Evolutionary conservation across 2,329 filamentous ascomycete genomes (phyloP), one percentile per base, ranked within the genome.

Genomic region (Lasiodiplodia sp.): DNA sequence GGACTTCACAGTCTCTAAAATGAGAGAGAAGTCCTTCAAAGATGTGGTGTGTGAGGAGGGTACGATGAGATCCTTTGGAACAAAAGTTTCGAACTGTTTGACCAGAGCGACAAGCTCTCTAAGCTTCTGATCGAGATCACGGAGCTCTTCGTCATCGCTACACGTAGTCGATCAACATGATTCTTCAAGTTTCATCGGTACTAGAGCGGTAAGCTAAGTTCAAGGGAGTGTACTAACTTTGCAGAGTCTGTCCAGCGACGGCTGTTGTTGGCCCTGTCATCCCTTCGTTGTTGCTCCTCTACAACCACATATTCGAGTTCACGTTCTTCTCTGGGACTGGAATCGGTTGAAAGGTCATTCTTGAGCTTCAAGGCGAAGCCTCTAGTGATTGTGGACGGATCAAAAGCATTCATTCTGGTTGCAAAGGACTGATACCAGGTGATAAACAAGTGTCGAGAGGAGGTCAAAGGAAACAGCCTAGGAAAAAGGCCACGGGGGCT

Each of bases 241-340:
- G n/a, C n/a, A n/a, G n/a, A n/a, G n/a, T n/a, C n/a, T n/a, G n/a
- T n/a, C n/a, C n/a, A n/a, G n/a, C n/a, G n/a, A n/a, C n/a, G n/a
- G n/a, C n/a, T n/a, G n/a, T n/a, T n/a, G n/a, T n/a, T n/a, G n/a
- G n/a, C n/a, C n/a, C n/a, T n/a, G n/a, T n/a, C n/a, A n/a, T 47
- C 44, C 4, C 44, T 47, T 5, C 44, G 18, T 2, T 8, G 7
- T 11, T 47, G 44, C 44, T 47, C 44, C 44, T 47, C 44, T 47
- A 21, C 18, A 1, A 47, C 0, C 1, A 7, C 18, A 8, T 47
- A 47, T 3, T 47, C 44, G 21, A 47, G 44, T 2, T 47, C 44
- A 8, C 4, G 2, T 1, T 10, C 18, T n/a, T 47, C 0, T 7
- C n/a, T 6, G 3, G 18, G 3, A 21, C 7, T 21, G 6, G 18